Evolutionary conservation across 78 protist species (phyloP), one percentile per base, ranked within the genome.

Genomic region (Tieghemostelium lacteum): DNA sequence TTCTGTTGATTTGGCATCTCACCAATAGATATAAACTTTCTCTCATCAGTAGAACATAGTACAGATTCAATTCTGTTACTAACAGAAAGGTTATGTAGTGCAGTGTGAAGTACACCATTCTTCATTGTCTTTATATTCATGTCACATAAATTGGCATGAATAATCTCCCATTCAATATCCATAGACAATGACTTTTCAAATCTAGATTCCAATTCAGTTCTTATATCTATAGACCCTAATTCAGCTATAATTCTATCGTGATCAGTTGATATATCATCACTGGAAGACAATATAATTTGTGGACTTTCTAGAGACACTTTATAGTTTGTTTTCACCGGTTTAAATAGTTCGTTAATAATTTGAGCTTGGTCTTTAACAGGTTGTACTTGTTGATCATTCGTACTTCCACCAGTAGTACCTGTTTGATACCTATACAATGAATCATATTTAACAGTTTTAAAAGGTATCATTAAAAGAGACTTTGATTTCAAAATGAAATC

Each of bases 361-460:
- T 36, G 31, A 45, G 36, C 58, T 6, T 31, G 24, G 19, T 37
- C 73, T 2, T 62, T 62, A 62, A 62, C 28, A 33, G 26, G 24
- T 24, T 36, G 7, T 10, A 57, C 26, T 55, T 45, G 73, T 26
- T 62, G 62, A 26, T 65, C 40, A 14, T 2, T 31, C 57, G 61
- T 57, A 36, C 36, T 28, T 66, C 34, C 36, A 55, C 26, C 24
- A 26, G n/a, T 66, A 16, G 66, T 31, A 42, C 60, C 58, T 29
- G 65, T 60, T 65, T 77, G 87, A 65, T 77, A 77, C 52, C 73
- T 42, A 54, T 77, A 77, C 26, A 77, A 49, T 50, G 75, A 65
- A 10, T 69, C 91, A 83, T 83, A 83, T 69, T 83, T 83, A 20
- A 83, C 80, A 31, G 91, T 83, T 58, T 83, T 83, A 33, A 83